These are phyloP conservation scores for Colletotrichum coccodes DNA, from an alignment of 2,329 filamentous ascomycete genomes.

Conservation along the genomic window DNA sequence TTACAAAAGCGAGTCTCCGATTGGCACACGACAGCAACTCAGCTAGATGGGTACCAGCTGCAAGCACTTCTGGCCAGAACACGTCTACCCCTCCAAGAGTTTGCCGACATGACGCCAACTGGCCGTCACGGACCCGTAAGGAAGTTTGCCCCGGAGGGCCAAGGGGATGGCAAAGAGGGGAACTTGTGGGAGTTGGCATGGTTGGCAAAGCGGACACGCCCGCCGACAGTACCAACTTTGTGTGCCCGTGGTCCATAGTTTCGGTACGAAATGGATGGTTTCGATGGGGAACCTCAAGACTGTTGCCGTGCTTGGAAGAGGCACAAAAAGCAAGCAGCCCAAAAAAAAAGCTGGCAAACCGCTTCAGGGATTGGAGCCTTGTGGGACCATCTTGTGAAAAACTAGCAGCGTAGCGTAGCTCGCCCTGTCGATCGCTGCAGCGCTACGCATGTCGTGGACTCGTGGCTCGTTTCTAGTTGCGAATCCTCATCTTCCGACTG, in stretches of 20 bases:
- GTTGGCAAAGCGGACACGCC: conserved; percentile 9
- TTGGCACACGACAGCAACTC: neutral
- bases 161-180: neutral
- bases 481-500: conserved; percentile 25
- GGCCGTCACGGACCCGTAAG: conserved; percentile 19
- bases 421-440: conserved; percentile 30
- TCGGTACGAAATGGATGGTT: neutral
- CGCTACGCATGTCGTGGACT: conserved; percentile 20
- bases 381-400: conserved; percentile 25
- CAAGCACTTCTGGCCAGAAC: conserved; percentile 28
- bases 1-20: neutral
- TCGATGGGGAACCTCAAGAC: neutral
- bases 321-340: neutral
- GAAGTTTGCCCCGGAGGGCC: neutral
- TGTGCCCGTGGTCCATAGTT: neutral
- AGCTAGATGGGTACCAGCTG: conserved; percentile 11
- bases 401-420: neutral
- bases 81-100: conserved; percentile 3
- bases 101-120: conserved; percentile 27
- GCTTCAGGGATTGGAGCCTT: conserved; percentile 11
- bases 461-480: conserved; percentile 9
- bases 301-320: neutral
- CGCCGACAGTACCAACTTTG: neutral
- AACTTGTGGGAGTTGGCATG: neutral
- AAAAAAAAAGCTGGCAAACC: conserved; percentile 6